These are phyloP conservation scores for Coniophora puteana DNA, from an alignment of 1,284 basidiomycete species.

Conservation along the genomic window DNA sequence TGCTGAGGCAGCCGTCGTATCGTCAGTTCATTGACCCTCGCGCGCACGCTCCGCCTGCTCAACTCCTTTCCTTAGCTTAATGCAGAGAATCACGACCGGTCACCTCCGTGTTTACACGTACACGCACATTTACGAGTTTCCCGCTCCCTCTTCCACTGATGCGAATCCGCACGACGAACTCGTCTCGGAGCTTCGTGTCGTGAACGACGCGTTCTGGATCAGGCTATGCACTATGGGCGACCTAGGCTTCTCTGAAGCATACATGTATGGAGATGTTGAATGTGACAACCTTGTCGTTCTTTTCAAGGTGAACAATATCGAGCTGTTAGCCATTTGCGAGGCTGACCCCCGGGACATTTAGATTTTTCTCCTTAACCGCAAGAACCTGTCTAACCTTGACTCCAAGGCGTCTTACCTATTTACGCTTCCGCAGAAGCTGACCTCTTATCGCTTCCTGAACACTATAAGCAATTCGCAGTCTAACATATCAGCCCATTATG, in stretches of 20 bases:
- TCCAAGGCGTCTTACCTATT: slow-evolving; percentile 49
- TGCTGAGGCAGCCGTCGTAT: slow-evolving; percentile 42
- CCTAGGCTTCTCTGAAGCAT: slow-evolving; percentile 71
- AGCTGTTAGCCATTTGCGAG: too few relatives aligned
- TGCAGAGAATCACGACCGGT: slow-evolving; percentile 46
- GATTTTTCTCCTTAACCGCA: slow-evolving; percentile 67
- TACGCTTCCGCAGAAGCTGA: slow-evolving; percentile 53
- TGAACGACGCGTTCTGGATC: slow-evolving; percentile 66
- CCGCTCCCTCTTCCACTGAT: slow-evolving; percentile 21
- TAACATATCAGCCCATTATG: slow-evolving; percentile 77
- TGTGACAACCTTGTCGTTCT: slow-evolving; percentile 61
- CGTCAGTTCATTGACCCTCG: slow-evolving; percentile 29
- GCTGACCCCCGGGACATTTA: slow-evolving; percentile 19
- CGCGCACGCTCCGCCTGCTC: slow-evolving; percentile 1
- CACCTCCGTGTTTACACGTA: slow-evolving; percentile 43
- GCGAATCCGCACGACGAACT: slow-evolving; percentile 14
- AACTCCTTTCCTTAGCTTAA: slow-evolving; percentile 29
- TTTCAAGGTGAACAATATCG: slow-evolving; percentile 48
- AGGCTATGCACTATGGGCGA: slow-evolving; percentile 60
- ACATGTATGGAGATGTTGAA: slow-evolving; percentile 71
- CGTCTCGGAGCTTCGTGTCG: slow-evolving; percentile 52
- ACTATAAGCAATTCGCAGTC: slow-evolving; percentile 58
- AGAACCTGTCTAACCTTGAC: slow-evolving; percentile 43
- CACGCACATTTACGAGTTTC: slow-evolving; percentile 45
- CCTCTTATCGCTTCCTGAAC: slow-evolving; percentile 58